These are phyloP conservation scores for Alopecurus myosuroides DNA, from an alignment of 176 grass and related monocot species.

Conservation along the genomic window DNA sequence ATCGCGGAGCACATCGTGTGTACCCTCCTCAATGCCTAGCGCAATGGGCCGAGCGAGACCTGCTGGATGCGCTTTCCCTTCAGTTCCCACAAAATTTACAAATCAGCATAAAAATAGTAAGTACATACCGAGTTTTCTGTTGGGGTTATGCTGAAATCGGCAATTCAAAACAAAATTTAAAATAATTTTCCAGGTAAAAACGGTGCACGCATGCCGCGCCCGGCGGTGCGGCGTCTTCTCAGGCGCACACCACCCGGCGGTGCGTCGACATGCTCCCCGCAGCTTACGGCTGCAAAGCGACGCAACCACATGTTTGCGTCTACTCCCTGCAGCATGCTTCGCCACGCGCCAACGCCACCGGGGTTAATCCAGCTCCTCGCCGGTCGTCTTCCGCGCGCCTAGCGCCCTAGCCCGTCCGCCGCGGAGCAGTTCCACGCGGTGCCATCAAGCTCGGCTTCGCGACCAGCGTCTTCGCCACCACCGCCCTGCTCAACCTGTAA, in stretches of 20 bases:
- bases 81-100: too few relatives aligned
- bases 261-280: neutral
- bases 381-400: neutral
- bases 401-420: neutral
- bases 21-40: too few relatives aligned
- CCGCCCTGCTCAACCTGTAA: neutral
- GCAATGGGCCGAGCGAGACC: too few relatives aligned
- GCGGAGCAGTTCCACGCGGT: neutral
- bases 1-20: too few relatives aligned
- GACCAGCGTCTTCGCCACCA: neutral
- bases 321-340: neutral
- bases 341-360: neutral
- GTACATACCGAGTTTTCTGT: too few relatives aligned
- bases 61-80: too few relatives aligned
- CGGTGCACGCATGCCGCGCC: too few relatives aligned
- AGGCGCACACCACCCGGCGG: neutral
- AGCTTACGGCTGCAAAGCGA: neutral
- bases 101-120: too few relatives aligned
- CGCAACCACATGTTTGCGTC: neutral
- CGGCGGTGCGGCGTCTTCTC: neutral
- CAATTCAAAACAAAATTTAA: too few relatives aligned
- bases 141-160: too few relatives aligned
- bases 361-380: slow-evolving; percentile 28
- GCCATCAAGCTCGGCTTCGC: neutral
- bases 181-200: too few relatives aligned